phyloP scores from a whole-genome alignment of 2,329 filamentous ascomycete species.

The Pseudogymnoascus sp. region DNA sequence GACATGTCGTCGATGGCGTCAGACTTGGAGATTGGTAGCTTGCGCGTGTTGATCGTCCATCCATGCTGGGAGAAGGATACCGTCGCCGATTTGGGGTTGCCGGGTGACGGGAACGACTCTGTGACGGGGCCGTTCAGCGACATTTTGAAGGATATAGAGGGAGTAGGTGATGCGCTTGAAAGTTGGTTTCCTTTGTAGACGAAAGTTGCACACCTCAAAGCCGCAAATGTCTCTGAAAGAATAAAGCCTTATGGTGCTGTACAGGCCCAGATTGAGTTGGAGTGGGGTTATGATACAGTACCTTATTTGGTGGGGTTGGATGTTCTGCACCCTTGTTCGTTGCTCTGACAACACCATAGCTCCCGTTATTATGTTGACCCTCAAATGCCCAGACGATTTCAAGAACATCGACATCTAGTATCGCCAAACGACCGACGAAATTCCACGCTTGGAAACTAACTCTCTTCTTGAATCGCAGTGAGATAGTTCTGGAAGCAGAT shows the following conservation, averaged over 20 bases:
- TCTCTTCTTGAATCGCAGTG: background rate
- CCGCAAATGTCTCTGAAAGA: background rate
- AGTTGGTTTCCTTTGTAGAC: background rate
- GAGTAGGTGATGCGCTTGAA: background rate
- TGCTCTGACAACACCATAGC: constrained; percentile 9
- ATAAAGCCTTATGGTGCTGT: background rate
- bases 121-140: constrained; percentile 30
- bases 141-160: constrained; percentile 18
- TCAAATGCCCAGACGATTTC: background rate
- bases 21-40: constrained; percentile 90
- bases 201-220: background rate
- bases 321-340: constrained; percentile 1
- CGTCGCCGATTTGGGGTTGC: constrained; percentile 45
- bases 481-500: background rate
- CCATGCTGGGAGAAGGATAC: constrained; percentile 48
- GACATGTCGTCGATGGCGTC: constrained; percentile 83
- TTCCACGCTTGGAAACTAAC: background rate
- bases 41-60: constrained; percentile 73
- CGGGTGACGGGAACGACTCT: constrained; percentile 48
- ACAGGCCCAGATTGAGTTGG: constrained; percentile 3
- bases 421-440: constrained; percentile 2
- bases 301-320: constrained; percentile 5
- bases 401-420: constrained; percentile 4
- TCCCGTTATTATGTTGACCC: constrained; percentile 8
- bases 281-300: constrained; percentile 1